Base-by-base conservation (phyloP, 2,329 filamentous ascomycete species). In the Fusarium annulatum region DNA sequence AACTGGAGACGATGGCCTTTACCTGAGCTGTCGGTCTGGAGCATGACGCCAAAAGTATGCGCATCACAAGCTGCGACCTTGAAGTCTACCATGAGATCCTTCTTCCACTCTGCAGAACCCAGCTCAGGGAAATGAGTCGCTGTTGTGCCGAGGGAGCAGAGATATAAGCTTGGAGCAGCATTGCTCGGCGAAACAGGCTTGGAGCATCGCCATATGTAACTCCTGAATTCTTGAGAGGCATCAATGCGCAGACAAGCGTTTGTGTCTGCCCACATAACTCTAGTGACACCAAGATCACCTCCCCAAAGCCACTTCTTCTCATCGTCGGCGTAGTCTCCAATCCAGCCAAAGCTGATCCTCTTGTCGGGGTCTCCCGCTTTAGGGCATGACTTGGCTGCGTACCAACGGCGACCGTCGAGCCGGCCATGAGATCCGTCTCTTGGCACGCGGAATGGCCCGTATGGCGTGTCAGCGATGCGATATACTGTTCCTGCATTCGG, bases 261-360 rank as follows among this genome's bases (percentile, higher is more conserved):
- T 4, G 58, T 64, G 42, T 79, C 79, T 10, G 78, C 78, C 51
- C 71, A 79, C 33, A 82, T 72, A 28, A 80, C 76, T n/a, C 81
- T 73, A 14, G 79, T 80, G 18, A 80, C 71, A 9, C 74, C 79
- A 38, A 82, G 69, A 60, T 82, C 80, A n/a, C 81, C 81, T 48
- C 81, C 81, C 81, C 81, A 82, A 5, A 82, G 75, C 81, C 81
- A 82, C 73, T 81, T 81, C 15, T 76, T 74, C 58, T 82, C 80
- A 38, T 80, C 75, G 19, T 76, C 78, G 7, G 69, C 77, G 60
- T 79, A 79, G 62, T 82, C 81, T 15, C 76, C 80, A 18, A 80
- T 73, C 81, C 81, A 82, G 9, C 81, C 81, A 53, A 82, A 82
- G 67, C 69, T 80, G 28, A 82, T 71, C 15, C 81, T 75, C 64